Base-by-base conservation (phyloP, 768 basidiomycete species). In the Rhodosporidiobolus odoratus region DNA sequence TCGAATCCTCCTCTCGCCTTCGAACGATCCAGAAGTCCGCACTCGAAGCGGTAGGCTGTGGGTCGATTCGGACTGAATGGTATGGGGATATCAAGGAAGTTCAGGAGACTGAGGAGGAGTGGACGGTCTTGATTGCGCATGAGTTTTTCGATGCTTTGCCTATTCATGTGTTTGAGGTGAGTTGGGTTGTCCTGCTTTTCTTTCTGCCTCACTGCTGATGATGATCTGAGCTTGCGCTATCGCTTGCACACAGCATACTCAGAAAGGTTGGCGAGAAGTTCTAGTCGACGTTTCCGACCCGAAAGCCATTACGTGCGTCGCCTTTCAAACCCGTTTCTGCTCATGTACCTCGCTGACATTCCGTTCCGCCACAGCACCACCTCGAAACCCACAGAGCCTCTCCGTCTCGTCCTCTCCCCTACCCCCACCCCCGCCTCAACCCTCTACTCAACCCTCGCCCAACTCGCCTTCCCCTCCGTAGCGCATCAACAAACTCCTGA, bases 71-170 rank as follows among this genome's bases (percentile, higher is more conserved):
- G 25, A 65, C 91, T 48, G 76, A 83, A 2, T 97, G 93, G 92
- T 85, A 89, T 74, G 84, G 89, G 64, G 83, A 85, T 0, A 80
- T 96, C 25, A 85, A 88, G 47, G 86, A 91, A 25, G 80, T 19
- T 37, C 16, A 78, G 79, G 59, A 60, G 62, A 62, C 60, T 76
- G 78, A 75, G 57, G 58, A 64, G 16, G 80, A 77, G 48, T 97
- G 87, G 79, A 93, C 92, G 0, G 86, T 96, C 82, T 79, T 96
- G 32, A 81, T 97, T 23, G 96, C 96, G 0, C 94, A 99, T 79
- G 96, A 98, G 77, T 95, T 98, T 81, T 98, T 99, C 72, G 96
- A 98, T 78, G 94, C 94, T 0, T 83, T 99, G 53, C 95, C 96
- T 0, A 87, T 97, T 57, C 91, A 96, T 79, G 82, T 93, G 45